Evolutionary conservation across 148 eudicot species (phyloP).

Genomic region (Chenopodium berlandieri): DNA sequence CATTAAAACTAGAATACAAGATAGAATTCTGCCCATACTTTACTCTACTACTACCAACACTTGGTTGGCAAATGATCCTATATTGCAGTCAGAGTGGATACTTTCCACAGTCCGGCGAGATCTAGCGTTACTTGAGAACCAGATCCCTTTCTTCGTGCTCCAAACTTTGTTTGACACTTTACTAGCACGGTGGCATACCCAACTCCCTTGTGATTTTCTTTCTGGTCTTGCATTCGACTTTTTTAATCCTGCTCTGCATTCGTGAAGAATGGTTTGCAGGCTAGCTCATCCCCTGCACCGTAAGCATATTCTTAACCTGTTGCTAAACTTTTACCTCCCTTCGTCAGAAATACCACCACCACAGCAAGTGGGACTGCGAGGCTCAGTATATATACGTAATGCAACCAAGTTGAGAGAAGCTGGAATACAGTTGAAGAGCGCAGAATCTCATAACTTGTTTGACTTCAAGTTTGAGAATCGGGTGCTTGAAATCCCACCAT

Average conservation of each 20-base stretch:
- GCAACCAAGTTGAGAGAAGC: constrained; percentile 8
- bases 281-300: constrained; percentile 6
- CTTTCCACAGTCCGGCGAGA: constrained; percentile 11
- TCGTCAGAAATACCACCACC: background rate
- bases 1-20: background rate
- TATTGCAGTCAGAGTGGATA: constrained; percentile 14
- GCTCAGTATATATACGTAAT: background rate
- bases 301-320: constrained; percentile 12
- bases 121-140: constrained; percentile 15
- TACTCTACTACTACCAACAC: background rate
- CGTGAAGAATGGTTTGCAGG: constrained; percentile 10
- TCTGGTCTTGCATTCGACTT: constrained; percentile 17
- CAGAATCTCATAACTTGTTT: background rate
- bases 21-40: constrained; percentile 5
- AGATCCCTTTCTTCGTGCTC: constrained; percentile 13
- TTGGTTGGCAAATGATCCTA: constrained; percentile 14
- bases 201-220: constrained; percentile 6
- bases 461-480: constrained; percentile 9
- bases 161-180: constrained; percentile 4
- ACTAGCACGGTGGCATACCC: background rate
- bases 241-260: constrained; percentile 15
- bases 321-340: constrained; percentile 20
- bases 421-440: constrained; percentile 8
- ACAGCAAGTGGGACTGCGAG: background rate
- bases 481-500: constrained; percentile 12